phyloP scores from a whole-genome alignment of 1,284 basidiomycete genomes.

The Rugosomyces carneus region DNA sequence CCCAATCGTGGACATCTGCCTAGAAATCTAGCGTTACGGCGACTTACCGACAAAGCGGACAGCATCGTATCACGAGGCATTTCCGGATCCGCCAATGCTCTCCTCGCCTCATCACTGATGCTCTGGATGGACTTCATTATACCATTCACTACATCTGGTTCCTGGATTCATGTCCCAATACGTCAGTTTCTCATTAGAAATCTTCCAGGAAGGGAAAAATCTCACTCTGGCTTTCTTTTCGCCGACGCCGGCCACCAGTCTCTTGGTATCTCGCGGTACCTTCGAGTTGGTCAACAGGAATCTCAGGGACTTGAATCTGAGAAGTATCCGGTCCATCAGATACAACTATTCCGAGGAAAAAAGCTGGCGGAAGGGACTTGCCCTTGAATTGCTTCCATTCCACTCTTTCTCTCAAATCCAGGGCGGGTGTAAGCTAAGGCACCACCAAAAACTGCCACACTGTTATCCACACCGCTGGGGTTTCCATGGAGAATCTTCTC shows the following conservation, averaged over 20 bases:
- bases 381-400: constrained; percentile 84
- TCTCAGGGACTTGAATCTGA: constrained; percentile 44
- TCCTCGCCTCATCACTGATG: constrained; percentile 77
- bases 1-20: not conserved
- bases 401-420: constrained; percentile 68
- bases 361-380: constrained; percentile 34
- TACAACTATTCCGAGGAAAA: constrained; percentile 4
- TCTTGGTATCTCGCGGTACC: constrained; percentile 91
- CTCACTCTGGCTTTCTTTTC: constrained; percentile 64
- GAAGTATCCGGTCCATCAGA: constrained; percentile 16
- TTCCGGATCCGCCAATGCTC: constrained; percentile 71
- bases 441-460: constrained; percentile 90
- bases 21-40: constrained; percentile 8
- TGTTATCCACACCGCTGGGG: constrained; percentile 97
- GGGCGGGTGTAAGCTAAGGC: constrained; percentile 87
- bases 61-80: constrained; percentile 58
- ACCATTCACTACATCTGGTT: constrained; percentile 73
- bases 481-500: constrained; percentile 98
- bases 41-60: constrained; percentile 51
- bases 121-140: constrained; percentile 75
- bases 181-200: constrained; percentile 3
- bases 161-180: constrained; percentile 32
- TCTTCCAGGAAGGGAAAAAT: constrained; percentile 14
- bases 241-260: constrained; percentile 85
- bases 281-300: constrained; percentile 93